phyloP scores from a whole-genome alignment of 129 eudicot species.

The Centrapalus pauciflorus region DNA sequence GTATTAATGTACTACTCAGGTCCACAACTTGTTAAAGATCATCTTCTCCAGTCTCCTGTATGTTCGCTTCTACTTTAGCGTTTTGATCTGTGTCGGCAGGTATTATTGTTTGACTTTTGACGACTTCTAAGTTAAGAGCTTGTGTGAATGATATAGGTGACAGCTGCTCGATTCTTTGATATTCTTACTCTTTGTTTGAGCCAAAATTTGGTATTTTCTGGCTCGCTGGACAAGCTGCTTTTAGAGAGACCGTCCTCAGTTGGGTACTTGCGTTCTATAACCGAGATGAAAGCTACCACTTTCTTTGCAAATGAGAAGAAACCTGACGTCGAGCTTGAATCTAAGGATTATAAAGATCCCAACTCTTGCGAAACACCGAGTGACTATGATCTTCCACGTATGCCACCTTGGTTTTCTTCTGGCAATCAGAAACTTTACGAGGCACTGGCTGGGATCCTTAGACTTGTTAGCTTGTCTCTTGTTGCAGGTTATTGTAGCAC shows the following conservation, averaged over 20 bases:
- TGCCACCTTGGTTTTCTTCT: conserved; percentile 95
- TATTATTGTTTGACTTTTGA: conserved; percentile 8
- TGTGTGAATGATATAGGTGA: conserved; percentile 38
- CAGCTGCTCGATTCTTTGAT: conserved; percentile 87
- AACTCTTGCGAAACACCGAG: conserved; percentile 19
- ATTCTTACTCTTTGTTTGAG: conserved; percentile 67
- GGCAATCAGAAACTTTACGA: conserved; percentile 70
- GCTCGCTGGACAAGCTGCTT: conserved; percentile 75
- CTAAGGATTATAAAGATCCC: conserved; percentile 33
- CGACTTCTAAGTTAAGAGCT: background rate
- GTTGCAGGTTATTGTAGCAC: conserved; percentile 52
- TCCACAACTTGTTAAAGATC: conserved; percentile 71
- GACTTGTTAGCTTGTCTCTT: conserved; percentile 72
- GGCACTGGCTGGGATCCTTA: conserved; percentile 64
- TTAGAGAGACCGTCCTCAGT: conserved; percentile 51
- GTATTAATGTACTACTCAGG: conserved; percentile 77
- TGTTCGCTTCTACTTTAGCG: conserved; percentile 16
- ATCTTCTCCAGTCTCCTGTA: conserved; percentile 84
- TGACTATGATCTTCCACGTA: conserved; percentile 73
- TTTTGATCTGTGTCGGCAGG: background rate
- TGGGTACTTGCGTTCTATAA: conserved; percentile 80
- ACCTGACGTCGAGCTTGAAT: conserved; percentile 1
- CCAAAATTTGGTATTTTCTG: conserved; percentile 71
- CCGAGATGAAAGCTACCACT: conserved; percentile 61
- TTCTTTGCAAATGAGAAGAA: conserved; percentile 16